Evolutionary conservation across 208 protist species (phyloP).

Genomic region (Phytomonas serpens): DNA sequence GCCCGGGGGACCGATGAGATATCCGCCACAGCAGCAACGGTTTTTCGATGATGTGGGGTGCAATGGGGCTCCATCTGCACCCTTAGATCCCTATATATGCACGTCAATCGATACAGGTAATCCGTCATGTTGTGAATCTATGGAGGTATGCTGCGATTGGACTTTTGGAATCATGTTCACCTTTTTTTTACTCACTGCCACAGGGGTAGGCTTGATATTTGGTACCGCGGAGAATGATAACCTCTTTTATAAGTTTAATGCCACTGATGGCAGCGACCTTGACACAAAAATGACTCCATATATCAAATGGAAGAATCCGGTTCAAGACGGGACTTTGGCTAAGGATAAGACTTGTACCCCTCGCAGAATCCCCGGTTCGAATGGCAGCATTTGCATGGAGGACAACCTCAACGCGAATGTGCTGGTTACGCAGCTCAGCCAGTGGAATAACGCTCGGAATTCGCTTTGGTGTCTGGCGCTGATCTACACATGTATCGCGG

Average conservation of each 20-base stretch:
- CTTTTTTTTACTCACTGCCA: conserved; percentile 34
- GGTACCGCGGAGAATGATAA: conserved; percentile 34
- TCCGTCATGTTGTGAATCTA: conserved; percentile 26
- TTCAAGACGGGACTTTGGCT: not conserved
- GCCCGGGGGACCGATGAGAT: conserved; percentile 8
- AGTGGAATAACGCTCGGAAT: conserved; percentile 53
- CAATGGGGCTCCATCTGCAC: conserved; percentile 22
- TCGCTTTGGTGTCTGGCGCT: conserved; percentile 69
- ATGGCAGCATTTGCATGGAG: conserved; percentile 53
- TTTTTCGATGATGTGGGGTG: conserved; percentile 5
- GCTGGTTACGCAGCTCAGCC: conserved; percentile 51
- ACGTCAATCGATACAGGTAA: conserved; percentile 21
- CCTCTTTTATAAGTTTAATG: conserved; percentile 43
- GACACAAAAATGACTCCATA: conserved; percentile 25
- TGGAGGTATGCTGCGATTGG: conserved; percentile 55
- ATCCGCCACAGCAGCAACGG: conserved; percentile 7
- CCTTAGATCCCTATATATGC: conserved; percentile 56
- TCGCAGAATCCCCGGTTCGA: conserved; percentile 29
- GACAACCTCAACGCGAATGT: conserved; percentile 47
- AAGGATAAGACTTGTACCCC: conserved; percentile 17
- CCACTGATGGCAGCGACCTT: conserved; percentile 22
- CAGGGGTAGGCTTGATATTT: conserved; percentile 45
- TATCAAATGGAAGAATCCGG: conserved; percentile 14
- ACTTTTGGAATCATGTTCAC: conserved; percentile 51
- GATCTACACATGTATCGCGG: conserved; percentile 40